These are phyloP conservation scores for Xylariaceae sp. DNA, from an alignment of 2,329 filamentous ascomycete species.

Conservation along the genomic window DNA sequence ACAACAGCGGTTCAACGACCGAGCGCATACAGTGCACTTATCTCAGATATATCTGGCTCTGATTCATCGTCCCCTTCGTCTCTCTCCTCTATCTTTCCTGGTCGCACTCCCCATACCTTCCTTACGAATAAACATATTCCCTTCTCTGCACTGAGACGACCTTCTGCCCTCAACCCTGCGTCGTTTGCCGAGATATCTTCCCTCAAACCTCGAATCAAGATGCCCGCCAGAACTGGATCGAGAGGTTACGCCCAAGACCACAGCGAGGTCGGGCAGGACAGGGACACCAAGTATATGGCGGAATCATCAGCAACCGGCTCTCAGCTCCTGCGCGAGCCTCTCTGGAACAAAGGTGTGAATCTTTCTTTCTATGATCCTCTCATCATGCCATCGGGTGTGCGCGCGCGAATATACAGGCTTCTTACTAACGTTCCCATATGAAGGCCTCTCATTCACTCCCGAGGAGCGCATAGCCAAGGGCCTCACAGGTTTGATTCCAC, in stretches of 20 bases:
- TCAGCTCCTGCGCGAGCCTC: conserved; percentile 56
- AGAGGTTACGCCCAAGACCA: conserved; percentile 55
- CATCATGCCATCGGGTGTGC: neutral
- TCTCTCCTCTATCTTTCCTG: conserved; percentile 34
- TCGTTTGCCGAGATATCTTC: conserved; percentile 51
- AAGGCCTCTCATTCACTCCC: conserved; percentile 59
- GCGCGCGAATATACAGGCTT: neutral
- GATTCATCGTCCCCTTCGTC: conserved; percentile 49
- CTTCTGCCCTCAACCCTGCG: conserved; percentile 51
- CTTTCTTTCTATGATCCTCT: conserved; percentile 11
- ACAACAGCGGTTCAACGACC: conserved; percentile 26
- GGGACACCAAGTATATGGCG: conserved; percentile 49
- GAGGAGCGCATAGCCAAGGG: conserved; percentile 60
- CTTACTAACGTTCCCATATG: conserved; percentile 10
- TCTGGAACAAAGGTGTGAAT: conserved; percentile 59
- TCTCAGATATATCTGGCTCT: conserved; percentile 50
- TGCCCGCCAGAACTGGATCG: conserved; percentile 55
- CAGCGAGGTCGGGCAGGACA: conserved; percentile 52
- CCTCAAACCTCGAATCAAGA: conserved; percentile 56
- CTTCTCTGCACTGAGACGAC: conserved; percentile 44
- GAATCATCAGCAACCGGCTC: conserved; percentile 52
- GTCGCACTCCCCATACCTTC: conserved; percentile 46
- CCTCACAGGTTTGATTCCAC: conserved; percentile 60
- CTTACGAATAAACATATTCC: conserved; percentile 49
- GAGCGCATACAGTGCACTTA: conserved; percentile 45